Evolutionary conservation across 1,139 yeast species (phyloP), one percentile per base, ranked within the genome.

Genomic region (Geotrichum reessii): DNA sequence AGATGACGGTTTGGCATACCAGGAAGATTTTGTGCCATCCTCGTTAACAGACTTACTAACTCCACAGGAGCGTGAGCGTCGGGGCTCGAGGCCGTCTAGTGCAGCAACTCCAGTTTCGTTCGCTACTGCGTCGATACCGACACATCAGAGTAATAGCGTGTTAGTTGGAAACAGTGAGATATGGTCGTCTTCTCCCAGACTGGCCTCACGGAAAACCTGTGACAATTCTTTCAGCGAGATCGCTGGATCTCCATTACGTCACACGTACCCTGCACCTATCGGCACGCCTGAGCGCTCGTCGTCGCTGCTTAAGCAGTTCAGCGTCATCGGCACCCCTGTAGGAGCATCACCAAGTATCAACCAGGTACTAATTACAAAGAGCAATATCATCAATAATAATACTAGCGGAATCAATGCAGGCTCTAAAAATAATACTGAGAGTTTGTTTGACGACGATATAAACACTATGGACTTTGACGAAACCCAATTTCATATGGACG

Each of bases 21-120:
- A 80, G 61, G 91, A 87, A 63, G 95, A 87, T 67, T 86, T 82
- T 66, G 88, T 89, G 1, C 96, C 96, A 1, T 84, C 85, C 0
- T 81, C 90, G 25, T 74, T 89, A 50, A 81, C 84, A 21, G 95
- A 87, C 65, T 74, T 87, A 57, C 74, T 89, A 53, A 88, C 96
- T 0, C 95, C 95, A 0, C 89, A 85, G 65, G 95, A 89, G 68
- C 73, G 86, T 31, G 75, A 78, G 63, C 75, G 95, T 61, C 77
- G 95, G 53, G 85, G 81, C 62, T 84, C 90, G 6, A 74, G 87
- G 56, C 79, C 81, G 48, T 57, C 62, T 0, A 55, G 58, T 40
- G 37, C 58, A 3, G 50, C 52, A 22, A 50, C 53, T 42, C 60
- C 60, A 8, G 55, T 52, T 11, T 27, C 47, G 19, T 42, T 48